Conservation (phyloP, 202 grass and related monocot species). For the Setaria viridis region DNA sequence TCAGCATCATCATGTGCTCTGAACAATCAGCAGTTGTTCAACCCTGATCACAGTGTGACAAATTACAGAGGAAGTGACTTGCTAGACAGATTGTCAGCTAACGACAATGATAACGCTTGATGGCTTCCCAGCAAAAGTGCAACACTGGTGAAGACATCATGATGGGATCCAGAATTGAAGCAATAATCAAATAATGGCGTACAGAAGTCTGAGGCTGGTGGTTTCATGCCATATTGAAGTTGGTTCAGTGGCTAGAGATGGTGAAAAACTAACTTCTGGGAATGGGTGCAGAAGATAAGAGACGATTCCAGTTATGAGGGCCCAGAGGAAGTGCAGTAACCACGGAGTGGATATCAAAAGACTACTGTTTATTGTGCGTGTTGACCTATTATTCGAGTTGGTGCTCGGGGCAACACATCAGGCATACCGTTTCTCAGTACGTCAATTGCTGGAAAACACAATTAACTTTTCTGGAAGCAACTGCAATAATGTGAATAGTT, state of each 20-base stretch:
- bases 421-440: too few relatives aligned
- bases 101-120: slow-evolving; percentile 32
- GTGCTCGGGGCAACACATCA: too few relatives aligned
- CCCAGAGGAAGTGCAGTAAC: not conserved
- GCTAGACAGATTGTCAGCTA: slow-evolving; percentile 38
- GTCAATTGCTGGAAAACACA: too few relatives aligned
- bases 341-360: not conserved
- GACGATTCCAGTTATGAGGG: not conserved
- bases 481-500: too few relatives aligned
- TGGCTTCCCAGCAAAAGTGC: not conserved
- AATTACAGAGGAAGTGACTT: slow-evolving; percentile 64
- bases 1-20: slow-evolving; percentile 2
- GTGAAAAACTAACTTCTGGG: not conserved
- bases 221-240: not conserved
- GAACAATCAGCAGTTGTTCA: not conserved
- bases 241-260: not conserved
- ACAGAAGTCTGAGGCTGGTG: not conserved
- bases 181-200: not conserved
- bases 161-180: not conserved
- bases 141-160: not conserved
- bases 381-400: not conserved
- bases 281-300: not conserved
- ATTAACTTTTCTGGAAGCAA: too few relatives aligned
- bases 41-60: slow-evolving; percentile 16
- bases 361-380: not conserved